Base-by-base conservation (phyloP, 495 filamentous ascomycete genomes). In the Usnea hakonensis region DNA sequence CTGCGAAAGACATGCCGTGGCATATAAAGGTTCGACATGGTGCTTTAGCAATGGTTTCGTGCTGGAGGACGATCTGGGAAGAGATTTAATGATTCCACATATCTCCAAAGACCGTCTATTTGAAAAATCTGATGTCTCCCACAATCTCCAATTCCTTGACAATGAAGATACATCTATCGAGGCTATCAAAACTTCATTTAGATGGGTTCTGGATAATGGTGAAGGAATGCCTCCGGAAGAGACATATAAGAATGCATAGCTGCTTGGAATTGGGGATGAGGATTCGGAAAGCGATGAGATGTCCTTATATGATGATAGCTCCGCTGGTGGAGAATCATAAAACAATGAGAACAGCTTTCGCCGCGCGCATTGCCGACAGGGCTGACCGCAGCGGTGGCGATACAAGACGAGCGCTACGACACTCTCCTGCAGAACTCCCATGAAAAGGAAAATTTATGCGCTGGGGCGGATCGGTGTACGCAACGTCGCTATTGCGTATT, bases 21-120 rank as follows among this genome's bases (percentile, higher is more conserved):
- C 54, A 56, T 56, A 56, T 56, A 7, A 37, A 37, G 54, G 54
- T 30, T 28, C 32, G 23, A 30, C 54, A 17, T 56, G 32, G 32
- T n/a, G 32, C 54, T 56, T 56, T 56, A 28, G 32, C 26, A 56
- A 56, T 32, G 54, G 5, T n/a, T 10, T 21, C 8, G 7, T 21
- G 17, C 54, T 56, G 6, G 32, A 56, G 35, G 8, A 35, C 32
- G 54, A 56, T 32, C 23, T 56, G 32, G 54, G 54, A 36, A 56
- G 54, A 36, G 32, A 56, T 21, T 33, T n/a, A 37, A 11, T 37
- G 8, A 56, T 37, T 37, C 32, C 35, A 37, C 4, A 56, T 37
- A 36, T 56, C 54, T 19, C 10, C 32, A 7, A 28, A 30, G n/a
- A 37, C 4, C 54, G 19, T 36, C 36, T 38, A 38, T 38, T 13